These are phyloP conservation scores for Saprolegnia parasitica DNA, from an alignment of 352 stramenopile genomes.

Conservation along the genomic window DNA sequence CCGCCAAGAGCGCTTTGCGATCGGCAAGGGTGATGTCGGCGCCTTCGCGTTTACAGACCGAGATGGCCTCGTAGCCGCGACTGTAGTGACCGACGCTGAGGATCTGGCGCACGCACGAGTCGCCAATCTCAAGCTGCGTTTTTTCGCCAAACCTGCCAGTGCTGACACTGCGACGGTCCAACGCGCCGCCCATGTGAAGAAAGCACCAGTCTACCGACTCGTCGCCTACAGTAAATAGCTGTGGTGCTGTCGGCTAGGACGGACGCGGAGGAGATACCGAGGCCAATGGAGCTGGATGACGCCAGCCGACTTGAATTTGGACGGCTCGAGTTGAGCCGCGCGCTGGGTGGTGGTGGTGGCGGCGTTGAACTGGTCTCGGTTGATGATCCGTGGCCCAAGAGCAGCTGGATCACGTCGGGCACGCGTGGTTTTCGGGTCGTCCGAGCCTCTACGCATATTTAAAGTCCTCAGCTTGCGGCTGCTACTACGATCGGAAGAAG, in stretches of 20 bases:
- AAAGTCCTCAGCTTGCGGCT: neutral
- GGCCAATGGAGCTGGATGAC: neutral
- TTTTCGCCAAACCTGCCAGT: neutral
- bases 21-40: conserved; percentile 1
- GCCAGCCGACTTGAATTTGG: neutral
- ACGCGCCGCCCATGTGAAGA: conserved; percentile 12
- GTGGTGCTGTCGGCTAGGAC: neutral
- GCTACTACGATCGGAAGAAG: neutral
- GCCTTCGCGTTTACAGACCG: conserved; percentile 5
- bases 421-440: conserved; percentile 6
- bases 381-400: neutral
- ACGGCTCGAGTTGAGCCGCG: neutral
- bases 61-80: neutral
- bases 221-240: neutral
- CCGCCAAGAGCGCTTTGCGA: neutral
- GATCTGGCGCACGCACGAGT: neutral
- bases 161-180: conserved; percentile 4
- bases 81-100: neutral
- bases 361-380: neutral
- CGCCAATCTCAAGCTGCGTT: neutral
- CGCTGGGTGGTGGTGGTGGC: conserved; percentile 4
- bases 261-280: neutral
- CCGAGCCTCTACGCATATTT: neutral
- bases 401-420: conserved; percentile 5
- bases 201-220: conserved; percentile 1